Evolutionary conservation across 2,329 filamentous ascomycete species (phyloP).

Genomic region (Sarocladium oryzae): DNA sequence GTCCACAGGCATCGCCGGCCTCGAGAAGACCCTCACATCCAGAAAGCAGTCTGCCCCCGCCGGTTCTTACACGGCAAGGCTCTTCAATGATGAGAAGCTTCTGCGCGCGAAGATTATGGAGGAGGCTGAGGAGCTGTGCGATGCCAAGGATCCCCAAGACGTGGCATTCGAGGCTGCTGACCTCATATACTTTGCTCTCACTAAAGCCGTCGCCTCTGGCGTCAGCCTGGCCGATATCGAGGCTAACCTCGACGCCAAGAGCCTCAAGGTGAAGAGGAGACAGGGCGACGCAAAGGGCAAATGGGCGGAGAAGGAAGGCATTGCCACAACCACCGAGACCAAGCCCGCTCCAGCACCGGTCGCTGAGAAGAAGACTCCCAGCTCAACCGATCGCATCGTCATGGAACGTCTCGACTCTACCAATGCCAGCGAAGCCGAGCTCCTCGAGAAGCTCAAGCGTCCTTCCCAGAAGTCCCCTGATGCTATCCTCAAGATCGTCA

Average conservation of each 20-base stretch:
- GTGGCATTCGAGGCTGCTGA: slow-evolving; percentile 94
- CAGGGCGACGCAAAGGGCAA: slow-evolving; percentile 91
- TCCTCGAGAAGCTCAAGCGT: slow-evolving; percentile 71
- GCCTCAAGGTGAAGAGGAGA: slow-evolving; percentile 87
- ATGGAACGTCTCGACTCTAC: slow-evolving; percentile 76
- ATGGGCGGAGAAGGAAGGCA: slow-evolving; percentile 79
- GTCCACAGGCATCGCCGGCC: slow-evolving; percentile 69
- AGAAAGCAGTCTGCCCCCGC: slow-evolving; percentile 77
- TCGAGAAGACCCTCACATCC: slow-evolving; percentile 80
- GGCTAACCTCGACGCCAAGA: slow-evolving; percentile 87
- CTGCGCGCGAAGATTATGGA: slow-evolving; percentile 96
- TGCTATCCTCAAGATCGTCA: slow-evolving; percentile 82
- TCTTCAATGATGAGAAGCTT: slow-evolving; percentile 89
- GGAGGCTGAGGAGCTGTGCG: slow-evolving; percentile 90
- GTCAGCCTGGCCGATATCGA: slow-evolving; percentile 87
- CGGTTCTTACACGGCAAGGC: slow-evolving; percentile 86
- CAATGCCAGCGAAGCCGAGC: slow-evolving; percentile 54
- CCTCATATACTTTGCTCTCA: slow-evolving; percentile 89
- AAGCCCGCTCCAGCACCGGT: slow-evolving; percentile 26
- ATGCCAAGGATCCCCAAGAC: slow-evolving; percentile 74
- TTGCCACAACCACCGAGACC: slow-evolving; percentile 36
- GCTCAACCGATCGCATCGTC: slow-evolving; percentile 52
- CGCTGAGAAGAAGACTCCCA: slow-evolving; percentile 24
- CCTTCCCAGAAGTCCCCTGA: slow-evolving; percentile 95
- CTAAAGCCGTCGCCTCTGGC: slow-evolving; percentile 79